Conservation (phyloP, 2,329 filamentous ascomycete genomes). For the Ophiostoma triangulosporum region DNA sequence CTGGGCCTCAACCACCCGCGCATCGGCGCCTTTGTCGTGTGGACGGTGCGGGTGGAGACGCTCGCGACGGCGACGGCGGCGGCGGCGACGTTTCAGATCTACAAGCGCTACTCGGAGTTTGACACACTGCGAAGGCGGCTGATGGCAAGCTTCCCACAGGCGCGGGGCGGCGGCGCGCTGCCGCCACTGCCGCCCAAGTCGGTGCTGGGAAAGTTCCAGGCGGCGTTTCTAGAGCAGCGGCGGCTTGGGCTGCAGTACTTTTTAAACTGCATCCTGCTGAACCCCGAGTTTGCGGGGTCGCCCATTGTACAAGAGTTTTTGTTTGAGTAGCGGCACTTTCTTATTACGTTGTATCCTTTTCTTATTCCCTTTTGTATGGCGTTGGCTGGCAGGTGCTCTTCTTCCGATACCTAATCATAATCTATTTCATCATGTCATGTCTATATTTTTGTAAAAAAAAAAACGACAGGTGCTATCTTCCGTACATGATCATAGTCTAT, state of each 20-base stretch:
- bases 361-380: not conserved
- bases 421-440: too few species aligned
- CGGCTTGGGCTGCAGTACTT: conserved; percentile 81
- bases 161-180: conserved; percentile 55
- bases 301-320: conserved; percentile 84
- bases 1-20: conserved; percentile 13
- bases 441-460: too few species aligned
- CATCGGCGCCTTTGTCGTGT: conserved; percentile 86
- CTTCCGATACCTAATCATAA: too few species aligned
- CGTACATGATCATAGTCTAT: too few species aligned
- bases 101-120: conserved; percentile 84
- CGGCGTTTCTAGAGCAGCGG: conserved; percentile 73
- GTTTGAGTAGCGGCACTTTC: conserved; percentile 45
- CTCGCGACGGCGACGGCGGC: conserved; percentile 37
- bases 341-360: not conserved
- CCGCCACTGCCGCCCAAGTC: conserved; percentile 88
- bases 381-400: too few species aligned
- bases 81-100: conserved; percentile 36
- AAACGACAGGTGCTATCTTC: too few species aligned
- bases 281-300: conserved; percentile 88
- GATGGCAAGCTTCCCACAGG: conserved; percentile 68
- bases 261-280: conserved; percentile 80
- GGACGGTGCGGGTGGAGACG: conserved; percentile 81
- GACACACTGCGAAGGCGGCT: conserved; percentile 66
- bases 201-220: conserved; percentile 71